Evolutionary conservation across 2,329 filamentous ascomycete species (phyloP).

Genomic region (Diaporthe sp.): DNA sequence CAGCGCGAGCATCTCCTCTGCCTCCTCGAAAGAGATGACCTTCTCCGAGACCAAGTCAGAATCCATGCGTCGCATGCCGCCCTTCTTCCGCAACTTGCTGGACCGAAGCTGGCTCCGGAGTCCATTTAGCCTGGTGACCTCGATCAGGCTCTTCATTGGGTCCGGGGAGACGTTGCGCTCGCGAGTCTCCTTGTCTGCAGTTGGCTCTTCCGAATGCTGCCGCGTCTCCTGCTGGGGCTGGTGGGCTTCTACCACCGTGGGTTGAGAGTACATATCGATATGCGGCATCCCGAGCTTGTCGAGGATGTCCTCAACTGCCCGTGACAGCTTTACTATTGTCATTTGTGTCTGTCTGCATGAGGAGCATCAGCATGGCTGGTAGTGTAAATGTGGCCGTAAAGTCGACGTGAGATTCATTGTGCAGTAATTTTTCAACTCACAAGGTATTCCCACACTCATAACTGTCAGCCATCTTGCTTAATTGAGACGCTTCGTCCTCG

Average conservation of each 20-base stretch:
- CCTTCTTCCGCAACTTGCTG: constrained; percentile 3
- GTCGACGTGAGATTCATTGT: too few relatives aligned
- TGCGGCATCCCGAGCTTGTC: constrained; percentile 15
- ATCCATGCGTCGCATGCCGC: background rate
- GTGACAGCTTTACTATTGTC: constrained; percentile 13
- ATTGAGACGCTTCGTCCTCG: background rate
- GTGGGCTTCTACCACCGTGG: constrained; percentile 4
- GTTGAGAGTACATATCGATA: background rate
- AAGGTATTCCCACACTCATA: constrained; percentile 10
- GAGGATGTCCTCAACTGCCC: constrained; percentile 5
- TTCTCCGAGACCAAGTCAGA: constrained; percentile 5
- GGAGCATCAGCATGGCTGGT: background rate
- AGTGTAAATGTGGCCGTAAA: too few relatives aligned
- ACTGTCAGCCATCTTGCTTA: background rate
- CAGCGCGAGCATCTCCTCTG: background rate
- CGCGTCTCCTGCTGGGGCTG: constrained; percentile 10
- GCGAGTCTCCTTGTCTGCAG: constrained; percentile 13
- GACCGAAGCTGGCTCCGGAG: constrained; percentile 13
- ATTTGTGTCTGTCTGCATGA: background rate
- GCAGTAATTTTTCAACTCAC: too few relatives aligned
- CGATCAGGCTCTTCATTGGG: constrained; percentile 21
- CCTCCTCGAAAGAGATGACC: constrained; percentile 7
- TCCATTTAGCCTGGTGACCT: constrained; percentile 5
- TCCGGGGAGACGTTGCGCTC: constrained; percentile 21
- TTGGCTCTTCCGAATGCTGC: constrained; percentile 13